These are phyloP conservation scores for Arabidopsis thaliana DNA, from an alignment of 345 rosid species.

Conservation along the genomic window DNA sequence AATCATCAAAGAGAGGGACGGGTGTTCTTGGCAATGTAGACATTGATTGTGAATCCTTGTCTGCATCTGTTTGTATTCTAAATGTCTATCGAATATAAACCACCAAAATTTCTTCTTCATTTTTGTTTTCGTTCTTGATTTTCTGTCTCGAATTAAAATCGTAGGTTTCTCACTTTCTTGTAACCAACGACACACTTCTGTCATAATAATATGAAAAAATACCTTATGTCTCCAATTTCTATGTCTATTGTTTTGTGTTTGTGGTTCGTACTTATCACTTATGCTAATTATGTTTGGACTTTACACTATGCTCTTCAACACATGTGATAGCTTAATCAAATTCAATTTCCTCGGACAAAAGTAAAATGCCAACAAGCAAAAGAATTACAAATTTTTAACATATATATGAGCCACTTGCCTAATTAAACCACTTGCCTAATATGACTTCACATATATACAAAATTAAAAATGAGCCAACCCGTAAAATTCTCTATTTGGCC, in stretches of 20 bases:
- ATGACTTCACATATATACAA: not conserved
- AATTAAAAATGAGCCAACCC: not conserved
- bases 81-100: conserved; percentile 38
- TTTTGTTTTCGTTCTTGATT: not conserved
- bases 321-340: not conserved
- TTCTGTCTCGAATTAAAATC: conserved; percentile 30
- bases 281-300: conserved; percentile 6
- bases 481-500: not conserved
- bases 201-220: conserved; percentile 8
- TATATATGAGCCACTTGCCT: not conserved
- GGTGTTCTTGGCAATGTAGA: conserved; percentile 41
- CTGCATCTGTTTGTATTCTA: conserved; percentile 43
- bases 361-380: not conserved
- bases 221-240: conserved; percentile 4
- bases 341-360: not conserved
- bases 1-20: conserved; percentile 41
- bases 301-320: not conserved
- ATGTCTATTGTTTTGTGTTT: conserved; percentile 17
- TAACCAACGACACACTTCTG: conserved; percentile 41
- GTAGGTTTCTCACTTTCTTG: conserved; percentile 24
- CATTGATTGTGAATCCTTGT: conserved; percentile 45
- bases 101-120: conserved; percentile 24
- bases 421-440: conserved; percentile 1
- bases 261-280: conserved; percentile 14
- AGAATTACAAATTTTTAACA: not conserved